Evolutionary conservation across 306 rosid genomes (phyloP), one percentile per base, ranked within the genome.

Genomic region (Cucurbita ficifolia): DNA sequence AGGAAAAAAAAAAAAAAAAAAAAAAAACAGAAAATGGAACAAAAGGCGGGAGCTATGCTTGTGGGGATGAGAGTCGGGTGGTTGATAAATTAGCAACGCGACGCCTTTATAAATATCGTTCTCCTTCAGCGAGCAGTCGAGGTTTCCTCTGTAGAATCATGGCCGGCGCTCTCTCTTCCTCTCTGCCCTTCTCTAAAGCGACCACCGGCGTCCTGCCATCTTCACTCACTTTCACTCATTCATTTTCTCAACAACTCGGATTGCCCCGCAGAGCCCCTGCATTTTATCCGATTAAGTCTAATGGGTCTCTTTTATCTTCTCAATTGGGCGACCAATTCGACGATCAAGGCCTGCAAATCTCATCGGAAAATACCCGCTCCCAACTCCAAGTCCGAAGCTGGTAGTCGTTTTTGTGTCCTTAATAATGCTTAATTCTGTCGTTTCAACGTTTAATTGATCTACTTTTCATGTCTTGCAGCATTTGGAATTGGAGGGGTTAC

Each of bases 401-500:
- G 97, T 88, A 84, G 45, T 2, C 14, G 3, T 4, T 50, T 67
- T 21, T n/a, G 2, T 79, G 38, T 65, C 46, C 42, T n/a, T 72
- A 10, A 61, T 29, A 17, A 22, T 9, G 4, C 3, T 53, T 8
- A 17, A 6, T 51, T n/a, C n/a, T 17, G 19, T 51, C 55, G 18
- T 51, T 17, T 16, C 8, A 6, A 51, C 17, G 6, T 8, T 51
- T 16, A 51, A 52, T 52, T 10, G 10, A 52, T 52, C 2, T 7
- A 58, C 16, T 52, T n/a, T 42, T 50, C 68, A 48, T 70, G 18
- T 56, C 22, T 39, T 75, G 84, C 72, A 90, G 97, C 13, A 68
- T 50, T 58, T 94, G 98, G 98, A 87, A 86, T 40, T 94, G 98
- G 98, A 87, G 85, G 76, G 97, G 88, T 53, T 89, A 90, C 76